These are phyloP conservation scores for Trametes hirsuta DNA, from an alignment of 1,284 basidiomycete genomes.

Conservation along the genomic window DNA sequence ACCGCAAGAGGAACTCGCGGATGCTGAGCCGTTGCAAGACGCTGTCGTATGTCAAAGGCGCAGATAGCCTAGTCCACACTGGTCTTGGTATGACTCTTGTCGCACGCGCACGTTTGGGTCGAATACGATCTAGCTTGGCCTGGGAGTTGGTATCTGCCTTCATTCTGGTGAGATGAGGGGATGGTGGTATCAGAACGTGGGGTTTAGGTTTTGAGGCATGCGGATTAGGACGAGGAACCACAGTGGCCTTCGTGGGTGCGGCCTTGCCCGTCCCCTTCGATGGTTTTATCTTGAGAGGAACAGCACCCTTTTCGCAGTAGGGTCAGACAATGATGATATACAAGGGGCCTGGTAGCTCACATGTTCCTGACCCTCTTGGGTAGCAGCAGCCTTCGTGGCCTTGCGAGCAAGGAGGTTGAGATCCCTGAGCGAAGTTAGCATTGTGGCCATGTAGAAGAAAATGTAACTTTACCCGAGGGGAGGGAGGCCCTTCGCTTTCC, in stretches of 20 bases:
- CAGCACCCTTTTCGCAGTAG: too few species aligned
- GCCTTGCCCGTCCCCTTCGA: background rate
- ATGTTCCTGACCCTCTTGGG: background rate
- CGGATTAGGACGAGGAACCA: background rate
- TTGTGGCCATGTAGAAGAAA: background rate
- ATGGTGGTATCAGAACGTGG: constrained; percentile 17
- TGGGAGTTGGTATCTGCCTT: constrained; percentile 23
- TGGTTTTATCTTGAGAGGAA: background rate
- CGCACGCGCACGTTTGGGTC: constrained; percentile 28
- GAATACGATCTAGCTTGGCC: constrained; percentile 33
- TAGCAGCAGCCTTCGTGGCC: constrained; percentile 26
- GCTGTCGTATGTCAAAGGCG: constrained; percentile 46
- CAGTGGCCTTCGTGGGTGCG: background rate
- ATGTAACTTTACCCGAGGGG: constrained; percentile 53
- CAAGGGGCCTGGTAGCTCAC: background rate
- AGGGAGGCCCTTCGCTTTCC: constrained; percentile 61
- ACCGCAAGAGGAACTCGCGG: constrained; percentile 73
- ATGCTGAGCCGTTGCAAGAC: constrained; percentile 67
- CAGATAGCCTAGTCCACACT: constrained; percentile 54
- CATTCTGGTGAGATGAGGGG: constrained; percentile 6
- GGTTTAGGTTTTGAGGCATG: constrained; percentile 6
- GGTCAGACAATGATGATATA: too few species aligned
- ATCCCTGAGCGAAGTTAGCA: constrained; percentile 34
- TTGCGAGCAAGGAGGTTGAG: constrained; percentile 40
- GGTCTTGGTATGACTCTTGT: constrained; percentile 36